phyloP scores from a whole-genome alignment of 164 flowering plant species.

The Vitis rupestris region DNA sequence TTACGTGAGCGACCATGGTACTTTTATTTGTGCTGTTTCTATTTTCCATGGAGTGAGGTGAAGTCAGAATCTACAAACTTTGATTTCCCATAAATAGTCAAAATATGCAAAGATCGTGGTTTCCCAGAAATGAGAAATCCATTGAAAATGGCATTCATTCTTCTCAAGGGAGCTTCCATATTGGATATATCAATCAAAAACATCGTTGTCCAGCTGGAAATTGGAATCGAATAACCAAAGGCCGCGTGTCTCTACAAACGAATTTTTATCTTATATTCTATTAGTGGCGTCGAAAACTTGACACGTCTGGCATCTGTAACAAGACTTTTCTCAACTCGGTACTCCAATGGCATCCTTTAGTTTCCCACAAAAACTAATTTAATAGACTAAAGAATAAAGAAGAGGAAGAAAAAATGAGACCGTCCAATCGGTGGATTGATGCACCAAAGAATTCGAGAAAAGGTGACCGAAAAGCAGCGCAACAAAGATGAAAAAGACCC shows the following conservation, averaged over 20 bases:
- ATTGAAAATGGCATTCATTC: conserved; percentile 1
- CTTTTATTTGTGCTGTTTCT: no score
- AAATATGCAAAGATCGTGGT: no score
- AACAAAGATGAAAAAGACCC: background rate
- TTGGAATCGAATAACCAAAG: conserved; percentile 26
- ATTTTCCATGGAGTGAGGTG: no score
- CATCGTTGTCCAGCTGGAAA: conserved; percentile 13
- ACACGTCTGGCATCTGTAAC: conserved; percentile 17
- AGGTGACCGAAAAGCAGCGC: conserved; percentile 6
- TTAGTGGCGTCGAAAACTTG: background rate
- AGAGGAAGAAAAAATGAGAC: conserved; percentile 8
- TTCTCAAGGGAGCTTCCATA: background rate
- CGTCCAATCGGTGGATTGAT: conserved; percentile 15
- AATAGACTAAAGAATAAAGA: background rate
- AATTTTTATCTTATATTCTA: conserved; percentile 3
- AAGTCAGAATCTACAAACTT: no score
- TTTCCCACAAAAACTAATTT: background rate
- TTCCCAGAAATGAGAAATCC: conserved; percentile 12
- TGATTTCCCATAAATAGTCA: no score
- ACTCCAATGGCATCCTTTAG: conserved; percentile 11
- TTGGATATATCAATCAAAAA: conserved; percentile 1
- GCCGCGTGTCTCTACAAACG: conserved; percentile 18
- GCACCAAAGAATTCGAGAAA: conserved; percentile 8
- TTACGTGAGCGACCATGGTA: no score
- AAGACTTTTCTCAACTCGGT: conserved; percentile 9